Evolutionary conservation across 2,329 filamentous ascomycete species (phyloP).

Genomic region (Aspergillus cejpii): DNA sequence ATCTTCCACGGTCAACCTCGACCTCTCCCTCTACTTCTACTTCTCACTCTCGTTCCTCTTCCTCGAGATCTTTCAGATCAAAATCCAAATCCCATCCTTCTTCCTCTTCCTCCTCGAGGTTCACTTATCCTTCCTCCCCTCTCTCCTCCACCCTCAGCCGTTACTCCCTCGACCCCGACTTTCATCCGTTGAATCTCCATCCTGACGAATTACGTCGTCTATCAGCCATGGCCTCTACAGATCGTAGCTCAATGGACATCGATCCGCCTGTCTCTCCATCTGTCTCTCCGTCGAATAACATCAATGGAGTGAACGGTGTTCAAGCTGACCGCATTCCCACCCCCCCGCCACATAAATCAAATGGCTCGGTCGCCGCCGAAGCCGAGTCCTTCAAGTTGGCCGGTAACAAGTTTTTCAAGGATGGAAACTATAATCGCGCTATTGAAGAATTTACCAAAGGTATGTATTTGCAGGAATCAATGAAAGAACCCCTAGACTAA

Average conservation of each 20-base stretch:
- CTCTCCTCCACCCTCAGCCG: conserved; percentile 19
- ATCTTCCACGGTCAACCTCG: neutral
- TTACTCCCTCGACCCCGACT: conserved; percentile 49
- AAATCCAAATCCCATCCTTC: conserved; percentile 14
- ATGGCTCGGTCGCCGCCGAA: conserved; percentile 61
- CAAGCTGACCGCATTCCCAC: conserved; percentile 39
- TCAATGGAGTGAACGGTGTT: conserved; percentile 31
- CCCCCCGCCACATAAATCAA: conserved; percentile 45
- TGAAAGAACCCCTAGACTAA: conserved; percentile 4
- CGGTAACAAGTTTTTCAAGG: conserved; percentile 96
- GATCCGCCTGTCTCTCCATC: conserved; percentile 55
- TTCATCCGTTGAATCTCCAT: conserved; percentile 82
- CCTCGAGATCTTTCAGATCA: conserved; percentile 19
- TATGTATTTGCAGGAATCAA: conserved; percentile 5
- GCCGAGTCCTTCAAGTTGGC: conserved; percentile 87
- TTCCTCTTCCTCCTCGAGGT: conserved; percentile 29
- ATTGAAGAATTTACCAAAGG: conserved; percentile 94
- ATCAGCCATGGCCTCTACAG: conserved; percentile 50
- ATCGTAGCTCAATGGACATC: conserved; percentile 66
- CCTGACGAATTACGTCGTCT: conserved; percentile 80
- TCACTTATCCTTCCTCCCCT: conserved; percentile 19
- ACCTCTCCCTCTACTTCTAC: neutral
- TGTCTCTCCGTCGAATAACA: conserved; percentile 47
- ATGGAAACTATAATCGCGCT: conserved; percentile 78
- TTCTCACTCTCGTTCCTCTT: conserved; percentile 6